Evolutionary conservation across 257 asterid species (phyloP).

Genomic region (Linaria vulgaris): DNA sequence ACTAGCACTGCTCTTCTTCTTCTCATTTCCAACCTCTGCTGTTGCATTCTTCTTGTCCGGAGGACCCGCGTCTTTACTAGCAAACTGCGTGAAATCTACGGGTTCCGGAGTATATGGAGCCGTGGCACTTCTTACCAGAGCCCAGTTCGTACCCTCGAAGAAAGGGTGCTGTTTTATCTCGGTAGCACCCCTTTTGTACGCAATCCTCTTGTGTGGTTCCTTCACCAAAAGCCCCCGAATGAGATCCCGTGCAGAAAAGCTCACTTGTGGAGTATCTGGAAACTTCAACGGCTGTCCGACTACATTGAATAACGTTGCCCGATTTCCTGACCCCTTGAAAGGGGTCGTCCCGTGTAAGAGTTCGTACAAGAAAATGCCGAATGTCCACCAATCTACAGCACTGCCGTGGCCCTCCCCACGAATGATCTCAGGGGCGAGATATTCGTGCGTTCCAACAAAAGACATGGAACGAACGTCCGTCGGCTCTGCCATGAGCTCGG

Average conservation of each 20-base stretch:
- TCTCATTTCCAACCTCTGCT: conserved; percentile 30
- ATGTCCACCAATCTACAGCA: conserved; percentile 71
- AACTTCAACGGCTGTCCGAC: conserved; percentile 58
- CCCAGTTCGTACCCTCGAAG: conserved; percentile 64
- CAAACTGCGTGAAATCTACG: conserved; percentile 45
- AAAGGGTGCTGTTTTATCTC: conserved; percentile 63
- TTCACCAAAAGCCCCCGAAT: conserved; percentile 53
- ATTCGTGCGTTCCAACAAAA: conserved; percentile 55
- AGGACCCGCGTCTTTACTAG: conserved; percentile 30
- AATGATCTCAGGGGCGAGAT: conserved; percentile 57
- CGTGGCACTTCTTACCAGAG: conserved; percentile 47
- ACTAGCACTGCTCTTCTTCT: conserved; percentile 29
- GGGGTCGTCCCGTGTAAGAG: conserved; percentile 56
- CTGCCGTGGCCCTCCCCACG: conserved; percentile 66
- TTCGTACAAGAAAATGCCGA: conserved; percentile 57
- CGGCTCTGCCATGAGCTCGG: conserved; percentile 65
- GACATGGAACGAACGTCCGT: conserved; percentile 54
- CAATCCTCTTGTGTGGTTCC: conserved; percentile 55
- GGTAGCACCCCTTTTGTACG: conserved; percentile 56
- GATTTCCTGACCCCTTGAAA: conserved; percentile 53
- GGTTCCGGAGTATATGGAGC: conserved; percentile 50
- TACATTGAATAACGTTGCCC: conserved; percentile 49
- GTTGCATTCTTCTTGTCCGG: conserved; percentile 44
- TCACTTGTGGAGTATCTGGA: conserved; percentile 44
- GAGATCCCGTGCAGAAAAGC: conserved; percentile 41